phyloP scores from a whole-genome alignment of 2,329 filamentous ascomycete genomes.

The Sarocladium kiliense region DNA sequence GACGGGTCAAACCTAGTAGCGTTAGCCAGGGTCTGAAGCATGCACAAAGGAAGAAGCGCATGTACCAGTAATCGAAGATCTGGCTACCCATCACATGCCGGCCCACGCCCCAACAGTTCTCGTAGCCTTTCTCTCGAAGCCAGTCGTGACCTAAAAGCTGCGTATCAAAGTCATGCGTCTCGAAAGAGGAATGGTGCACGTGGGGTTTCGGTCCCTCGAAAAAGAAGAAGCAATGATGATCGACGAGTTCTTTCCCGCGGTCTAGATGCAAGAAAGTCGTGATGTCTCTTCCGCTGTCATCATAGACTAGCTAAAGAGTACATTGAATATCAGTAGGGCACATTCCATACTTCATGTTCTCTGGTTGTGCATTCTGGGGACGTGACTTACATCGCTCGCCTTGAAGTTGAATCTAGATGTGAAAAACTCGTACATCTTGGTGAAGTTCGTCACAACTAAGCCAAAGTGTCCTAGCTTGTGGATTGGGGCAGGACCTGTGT shows the following conservation, averaged over 20 bases:
- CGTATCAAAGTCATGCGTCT: conserved; percentile 67
- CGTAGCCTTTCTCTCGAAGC: conserved; percentile 56
- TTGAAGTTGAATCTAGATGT: conserved; percentile 44
- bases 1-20: too few relatives aligned
- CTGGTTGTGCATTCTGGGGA: too few relatives aligned
- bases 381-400: conserved; percentile 41
- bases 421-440: conserved; percentile 45
- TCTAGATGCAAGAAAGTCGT: conserved; percentile 41
- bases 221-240: conserved; percentile 48
- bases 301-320: neutral
- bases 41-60: too few relatives aligned
- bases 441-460: conserved; percentile 46
- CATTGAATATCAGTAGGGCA: too few relatives aligned
- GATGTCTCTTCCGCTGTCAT: conserved; percentile 25
- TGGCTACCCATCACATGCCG: conserved; percentile 65
- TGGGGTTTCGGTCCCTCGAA: conserved; percentile 42
- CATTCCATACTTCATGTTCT: too few relatives aligned
- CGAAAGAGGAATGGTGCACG: conserved; percentile 64
- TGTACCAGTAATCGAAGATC: conserved; percentile 48
- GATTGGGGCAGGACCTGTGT: conserved; percentile 39
- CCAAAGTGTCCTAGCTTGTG: conserved; percentile 51
- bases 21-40: too few relatives aligned
- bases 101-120: conserved; percentile 65
- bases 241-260: conserved; percentile 37
- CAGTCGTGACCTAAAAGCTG: conserved; percentile 67